Base-by-base conservation (phyloP, 1,284 basidiomycete genomes). In the Ustilago sp. region DNA sequence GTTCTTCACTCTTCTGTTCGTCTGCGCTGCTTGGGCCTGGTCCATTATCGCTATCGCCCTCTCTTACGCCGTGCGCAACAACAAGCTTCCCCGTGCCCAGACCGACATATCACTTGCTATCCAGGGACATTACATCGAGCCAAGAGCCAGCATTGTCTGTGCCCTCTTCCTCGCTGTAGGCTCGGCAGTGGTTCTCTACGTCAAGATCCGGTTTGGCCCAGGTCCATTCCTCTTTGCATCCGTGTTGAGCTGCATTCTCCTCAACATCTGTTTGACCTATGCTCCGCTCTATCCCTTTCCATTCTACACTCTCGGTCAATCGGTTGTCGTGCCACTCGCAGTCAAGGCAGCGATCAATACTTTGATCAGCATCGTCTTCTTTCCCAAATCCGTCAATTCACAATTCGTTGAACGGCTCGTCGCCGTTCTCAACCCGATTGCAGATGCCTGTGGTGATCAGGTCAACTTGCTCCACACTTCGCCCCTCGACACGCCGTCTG, bases 141-240 rank as follows among this genome's bases (percentile, higher is more conserved):
- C 62, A 5, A 74, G 91, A 87, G 91, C 92, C 0, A 89, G 89
- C 3, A 87, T 91, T 48, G 91, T 93, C 53, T 82, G 91, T 5
- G 90, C 88, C 3, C 86, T 91, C 34, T 93, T 93, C 78, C 87
- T 93, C 4, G 91, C 92, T 77, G 52, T 91, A 7, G 92, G 91
- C 2, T 89, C 88, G 52, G 87, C 88, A 0, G 86, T 90, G 63
- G 88, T 92, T 52, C 82, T 92, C n/a, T 93, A 90, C 82, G 83
- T 92, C 74, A 91, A 90, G 82, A 90, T 90, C 2, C 87, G 89
- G 35, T 86, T 89, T 69, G 91, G 91, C 3, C 91, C 91, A 0
- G 90, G 91, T 0, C 92, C 91, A 0, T 91, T 91, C 80, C 85
- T 90, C 5, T 88, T 91, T 65, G 89, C 90, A 0, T 88, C 86